Evolutionary conservation across 345 rosid species (phyloP).

Genomic region (Erodium maritimum): DNA sequence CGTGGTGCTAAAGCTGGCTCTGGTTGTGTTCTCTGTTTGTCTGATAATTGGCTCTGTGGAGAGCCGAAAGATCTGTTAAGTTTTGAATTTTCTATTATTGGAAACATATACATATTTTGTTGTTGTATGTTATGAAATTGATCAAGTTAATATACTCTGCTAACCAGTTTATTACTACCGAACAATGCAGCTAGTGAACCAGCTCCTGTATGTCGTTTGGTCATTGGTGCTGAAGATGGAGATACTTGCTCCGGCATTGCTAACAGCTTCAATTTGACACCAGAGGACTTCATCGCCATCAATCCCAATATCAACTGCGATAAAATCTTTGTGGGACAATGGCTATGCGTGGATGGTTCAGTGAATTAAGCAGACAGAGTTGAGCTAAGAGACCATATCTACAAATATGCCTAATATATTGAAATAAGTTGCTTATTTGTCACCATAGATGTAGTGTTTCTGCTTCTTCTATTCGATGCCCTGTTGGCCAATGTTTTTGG

Average conservation of each 20-base stretch:
- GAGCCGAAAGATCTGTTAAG: neutral
- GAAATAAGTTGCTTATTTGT: too few species aligned
- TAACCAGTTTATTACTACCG: neutral
- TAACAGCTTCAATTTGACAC: neutral
- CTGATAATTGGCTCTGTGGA: slow-evolving; percentile 1
- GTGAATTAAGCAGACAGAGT: neutral
- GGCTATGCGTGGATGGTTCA: slow-evolving; percentile 12
- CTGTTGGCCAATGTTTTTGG: too few species aligned
- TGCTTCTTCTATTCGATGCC: too few species aligned
- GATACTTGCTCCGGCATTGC: slow-evolving; percentile 8
- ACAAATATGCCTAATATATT: too few species aligned
- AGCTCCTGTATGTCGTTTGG: neutral
- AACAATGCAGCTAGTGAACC: neutral
- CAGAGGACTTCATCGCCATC: neutral
- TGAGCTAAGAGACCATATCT: too few species aligned
- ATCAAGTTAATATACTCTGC: neutral
- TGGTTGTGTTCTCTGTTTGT: slow-evolving; percentile 1
- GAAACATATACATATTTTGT: neutral
- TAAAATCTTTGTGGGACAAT: slow-evolving; percentile 9
- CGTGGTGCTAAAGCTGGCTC: neutral
- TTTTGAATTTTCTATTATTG: neutral
- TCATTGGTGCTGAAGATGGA: slow-evolving; percentile 5
- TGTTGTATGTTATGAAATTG: too few species aligned
- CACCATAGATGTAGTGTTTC: too few species aligned
- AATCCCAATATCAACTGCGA: slow-evolving; percentile 16